Conservation (phyloP, 2,329 filamentous ascomycete species). For the Myriosclerotinia curreyana region DNA sequence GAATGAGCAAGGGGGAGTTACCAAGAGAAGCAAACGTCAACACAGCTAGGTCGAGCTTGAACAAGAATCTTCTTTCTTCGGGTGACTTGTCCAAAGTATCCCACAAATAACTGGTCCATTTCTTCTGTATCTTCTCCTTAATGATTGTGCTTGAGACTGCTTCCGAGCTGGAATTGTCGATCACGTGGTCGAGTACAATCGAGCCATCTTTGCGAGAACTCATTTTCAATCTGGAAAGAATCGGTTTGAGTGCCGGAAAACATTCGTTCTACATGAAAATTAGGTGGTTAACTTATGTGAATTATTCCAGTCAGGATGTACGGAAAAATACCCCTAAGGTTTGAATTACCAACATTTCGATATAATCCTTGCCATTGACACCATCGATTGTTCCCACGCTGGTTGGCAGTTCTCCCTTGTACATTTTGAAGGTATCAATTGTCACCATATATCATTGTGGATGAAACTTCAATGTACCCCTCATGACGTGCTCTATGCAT, state of each 20-base stretch:
- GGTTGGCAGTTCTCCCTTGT: background rate
- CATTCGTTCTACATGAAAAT: background rate
- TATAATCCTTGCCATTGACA: slow-evolving; percentile 23
- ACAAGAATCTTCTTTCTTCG: slow-evolving; percentile 46
- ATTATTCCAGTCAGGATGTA: background rate
- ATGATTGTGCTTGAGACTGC: slow-evolving; percentile 9
- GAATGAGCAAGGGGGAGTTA: background rate
- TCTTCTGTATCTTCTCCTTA: slow-evolving; percentile 30
- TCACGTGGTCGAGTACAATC: slow-evolving; percentile 14
- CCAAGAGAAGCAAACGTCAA: slow-evolving; percentile 33
- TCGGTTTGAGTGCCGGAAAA: background rate
- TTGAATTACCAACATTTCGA: slow-evolving; percentile 8
- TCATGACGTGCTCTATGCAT: slow-evolving; percentile 22
- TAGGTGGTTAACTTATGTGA: slow-evolving; percentile 2
- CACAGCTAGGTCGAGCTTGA: slow-evolving; percentile 49
- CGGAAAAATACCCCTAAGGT: background rate
- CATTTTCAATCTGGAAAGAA: slow-evolving; percentile 12
- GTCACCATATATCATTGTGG: background rate
- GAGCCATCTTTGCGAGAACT: slow-evolving; percentile 15
- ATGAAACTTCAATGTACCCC: slow-evolving; percentile 16
- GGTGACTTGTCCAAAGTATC: slow-evolving; percentile 51
- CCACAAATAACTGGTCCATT: slow-evolving; percentile 44
- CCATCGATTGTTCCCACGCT: slow-evolving; percentile 16
- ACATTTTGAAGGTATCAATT: background rate
- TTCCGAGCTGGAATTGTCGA: slow-evolving; percentile 6